A percentile compares a stretch with the other conserved stretches of the same genome.
These are phyloP conservation scores for Tulasnella sp. DNA, from an alignment of 768 basidiomycete species.

Conservation along the genomic window DNA sequence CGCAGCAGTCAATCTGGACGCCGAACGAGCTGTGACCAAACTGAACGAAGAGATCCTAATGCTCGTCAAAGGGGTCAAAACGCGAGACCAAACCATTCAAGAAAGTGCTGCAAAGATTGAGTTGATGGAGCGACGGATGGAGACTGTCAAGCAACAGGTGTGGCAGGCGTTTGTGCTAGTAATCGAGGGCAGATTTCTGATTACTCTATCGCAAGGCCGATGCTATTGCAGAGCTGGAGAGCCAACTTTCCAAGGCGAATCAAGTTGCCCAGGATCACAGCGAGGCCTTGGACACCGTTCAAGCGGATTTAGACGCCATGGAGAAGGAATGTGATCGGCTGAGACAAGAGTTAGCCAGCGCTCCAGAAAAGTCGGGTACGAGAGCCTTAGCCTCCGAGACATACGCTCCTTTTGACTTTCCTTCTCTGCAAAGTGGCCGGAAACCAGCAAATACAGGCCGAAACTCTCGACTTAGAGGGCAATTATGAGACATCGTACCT, in stretches of 20 bases:
- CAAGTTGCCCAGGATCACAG: constrained; percentile 86
- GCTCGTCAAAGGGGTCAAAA: constrained; percentile 68
- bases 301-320: constrained; percentile 72
- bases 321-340: constrained; percentile 84
- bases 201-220: constrained; percentile 41
- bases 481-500: constrained; percentile 81
- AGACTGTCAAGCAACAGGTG: constrained; percentile 74
- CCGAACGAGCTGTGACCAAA: constrained; percentile 75
- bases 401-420: background rate
- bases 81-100: constrained; percentile 73
- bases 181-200: background rate
- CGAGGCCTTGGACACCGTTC: constrained; percentile 88
- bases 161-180: background rate
- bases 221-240: constrained; percentile 66
- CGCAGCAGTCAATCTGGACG: constrained; percentile 79
- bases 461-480: constrained; percentile 58
- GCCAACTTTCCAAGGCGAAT: constrained; percentile 62
- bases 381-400: background rate
- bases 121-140: constrained; percentile 86
- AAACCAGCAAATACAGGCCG: constrained; percentile 40
- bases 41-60: constrained; percentile 86
- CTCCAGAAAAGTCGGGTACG: constrained; percentile 64
- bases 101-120: constrained; percentile 88
- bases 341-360: constrained; percentile 46
- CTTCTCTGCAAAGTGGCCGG: constrained; percentile 29